These are phyloP conservation scores for Orbilia blumenaviensis DNA, from an alignment of 2,329 filamentous ascomycete species.

Conservation along the genomic window DNA sequence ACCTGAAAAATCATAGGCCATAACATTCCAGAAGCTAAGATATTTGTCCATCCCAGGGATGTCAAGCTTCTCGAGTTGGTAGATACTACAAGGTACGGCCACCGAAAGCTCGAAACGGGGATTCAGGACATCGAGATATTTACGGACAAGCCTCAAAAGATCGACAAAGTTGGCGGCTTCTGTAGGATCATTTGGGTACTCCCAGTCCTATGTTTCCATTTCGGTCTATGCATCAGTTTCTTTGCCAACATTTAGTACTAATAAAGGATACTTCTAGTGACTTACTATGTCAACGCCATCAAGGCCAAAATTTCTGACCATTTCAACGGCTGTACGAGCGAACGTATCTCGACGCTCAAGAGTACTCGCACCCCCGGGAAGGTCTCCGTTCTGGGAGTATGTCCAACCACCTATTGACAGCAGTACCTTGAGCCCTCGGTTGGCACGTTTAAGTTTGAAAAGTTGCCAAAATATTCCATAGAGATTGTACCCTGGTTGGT, in stretches of 20 bases:
- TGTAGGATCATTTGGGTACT: conserved; percentile 58
- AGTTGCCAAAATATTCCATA: conserved; percentile 83
- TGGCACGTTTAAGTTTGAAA: conserved; percentile 76
- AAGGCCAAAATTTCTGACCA: conserved; percentile 84
- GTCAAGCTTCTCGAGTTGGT: conserved; percentile 71
- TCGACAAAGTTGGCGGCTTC: conserved; percentile 71
- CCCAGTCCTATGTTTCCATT: conserved; percentile 51
- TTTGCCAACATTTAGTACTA: not conserved
- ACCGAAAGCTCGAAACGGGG: conserved; percentile 66
- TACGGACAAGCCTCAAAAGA: conserved; percentile 68
- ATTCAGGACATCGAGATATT: conserved; percentile 70
- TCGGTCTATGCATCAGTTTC: not conserved
- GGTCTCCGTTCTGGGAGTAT: conserved; percentile 71
- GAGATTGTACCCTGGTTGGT: conserved; percentile 65
- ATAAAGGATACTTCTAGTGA: not conserved
- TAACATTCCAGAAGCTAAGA: conserved; percentile 80
- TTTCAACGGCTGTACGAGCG: conserved; percentile 74
- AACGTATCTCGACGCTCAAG: conserved; percentile 72
- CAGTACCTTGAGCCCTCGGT: conserved; percentile 80
- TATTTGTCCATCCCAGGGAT: conserved; percentile 72
- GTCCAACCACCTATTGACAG: conserved; percentile 87
- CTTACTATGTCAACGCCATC: conserved; percentile 70
- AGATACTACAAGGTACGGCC: conserved; percentile 61
- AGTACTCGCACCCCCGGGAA: conserved; percentile 72
- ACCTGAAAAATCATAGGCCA: conserved; percentile 89